A percentile compares a stretch with the other conserved stretches of the same genome.
Conservation (phyloP, 805 yeast genomes). For the Monosporozyma servazzii region DNA sequence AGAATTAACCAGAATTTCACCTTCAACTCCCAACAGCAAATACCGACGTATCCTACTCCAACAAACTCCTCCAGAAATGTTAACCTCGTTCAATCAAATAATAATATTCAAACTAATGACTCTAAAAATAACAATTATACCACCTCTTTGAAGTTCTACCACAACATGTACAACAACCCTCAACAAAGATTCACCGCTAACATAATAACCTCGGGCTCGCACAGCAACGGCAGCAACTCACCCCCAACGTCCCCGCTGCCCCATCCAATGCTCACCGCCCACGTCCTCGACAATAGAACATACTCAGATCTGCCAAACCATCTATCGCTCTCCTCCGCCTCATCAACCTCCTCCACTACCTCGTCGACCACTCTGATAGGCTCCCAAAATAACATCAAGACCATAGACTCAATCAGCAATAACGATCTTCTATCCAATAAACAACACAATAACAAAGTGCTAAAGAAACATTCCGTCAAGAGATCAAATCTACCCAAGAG, state of each 20-base stretch:
- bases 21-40: not conserved
- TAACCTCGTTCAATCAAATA: not conserved
- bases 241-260: not conserved
- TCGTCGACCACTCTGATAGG: not conserved
- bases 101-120: not conserved
- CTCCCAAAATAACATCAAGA: not conserved
- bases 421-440: not conserved
- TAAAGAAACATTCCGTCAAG: conserved; percentile 22
- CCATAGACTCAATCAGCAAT: not conserved
- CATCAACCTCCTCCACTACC: not conserved
- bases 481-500: conserved; percentile 73
- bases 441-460: not conserved
- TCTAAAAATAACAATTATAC: not conserved
- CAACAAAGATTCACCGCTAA: conserved; percentile 1
- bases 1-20: not conserved
- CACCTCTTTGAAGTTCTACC: not conserved
- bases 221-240: not conserved
- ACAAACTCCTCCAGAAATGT: not conserved
- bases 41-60: conserved; percentile 2
- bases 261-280: not conserved
- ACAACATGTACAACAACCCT: not conserved
- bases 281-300: not conserved
- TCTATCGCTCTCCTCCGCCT: not conserved
- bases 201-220: not conserved
- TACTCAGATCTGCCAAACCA: not conserved